Evolutionary conservation across 495 filamentous ascomycete species (phyloP), one percentile per base, ranked within the genome.

Genomic region (Trypethelium eluteriae): DNA sequence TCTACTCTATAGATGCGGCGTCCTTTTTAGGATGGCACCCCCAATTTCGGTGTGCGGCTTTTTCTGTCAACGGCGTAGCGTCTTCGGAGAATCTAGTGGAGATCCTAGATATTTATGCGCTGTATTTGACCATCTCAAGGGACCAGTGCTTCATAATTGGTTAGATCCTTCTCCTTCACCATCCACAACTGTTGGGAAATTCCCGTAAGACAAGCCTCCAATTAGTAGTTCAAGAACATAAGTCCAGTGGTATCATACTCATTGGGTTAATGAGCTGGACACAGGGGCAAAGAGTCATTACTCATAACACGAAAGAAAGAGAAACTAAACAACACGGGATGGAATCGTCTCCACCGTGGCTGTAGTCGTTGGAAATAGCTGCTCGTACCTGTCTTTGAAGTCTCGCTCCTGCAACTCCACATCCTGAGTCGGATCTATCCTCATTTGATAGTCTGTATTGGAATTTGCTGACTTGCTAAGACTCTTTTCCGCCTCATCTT

Each of bases 371-470:
- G 49, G 49, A 53, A 53, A 53, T 5, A 53, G 18, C 49, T 53
- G 49, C 12, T 16, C 49, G n/a, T 53, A 53, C 49, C 49, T 53
- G 18, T 53, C 16, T n/a, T 53, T 53, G 49, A 53, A 53, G 12
- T 53, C n/a, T n/a, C 16, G 49, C 11, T 14, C 11, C n/a, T 14
- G 11, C n/a, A 53, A 18, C 16, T 14, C 49, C n/a, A 53, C 49
- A 18, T 53, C 49, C 49, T 53, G 49, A 1, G 18, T 53, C 5
- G 49, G 18, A 14, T 53, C 49, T n/a, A 53, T 18, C 5, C 11
- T n/a, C 5, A 53, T 25, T 14, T 53, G 49, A 18, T 53, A 53
- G 49, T 53, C 49, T 16, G 11, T 5, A 18, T 53, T 53, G n/a
- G 49, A 14, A 53, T 25, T 11, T 53, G 49, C 16, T 53, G n/a